Evolutionary conservation across 495 filamentous ascomycete genomes (phyloP), one percentile per base, ranked within the genome.

Genomic region (Aspergillus conjunctus): DNA sequence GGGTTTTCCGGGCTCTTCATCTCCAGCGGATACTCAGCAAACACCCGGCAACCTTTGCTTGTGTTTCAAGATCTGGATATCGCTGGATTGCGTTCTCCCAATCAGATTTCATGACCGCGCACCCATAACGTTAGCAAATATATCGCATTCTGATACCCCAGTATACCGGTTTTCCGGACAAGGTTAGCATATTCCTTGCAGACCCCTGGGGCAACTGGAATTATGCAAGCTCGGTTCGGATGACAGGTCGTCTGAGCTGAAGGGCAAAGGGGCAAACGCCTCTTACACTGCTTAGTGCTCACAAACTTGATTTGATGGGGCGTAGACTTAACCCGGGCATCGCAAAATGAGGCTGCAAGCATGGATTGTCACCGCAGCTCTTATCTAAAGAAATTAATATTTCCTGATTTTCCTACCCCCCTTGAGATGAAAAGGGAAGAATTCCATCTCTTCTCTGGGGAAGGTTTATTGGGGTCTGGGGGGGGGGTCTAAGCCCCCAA

Each of bases 291-390:
- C 48, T 30, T 7, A 15, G 18, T 45, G 17, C 20, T 18, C 20
- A 26, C 17, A 39, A 30, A 32, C 21, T 10, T 22, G 50, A 51
- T 18, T n/a, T 12, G 45, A 54, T 20, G 51, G 48, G 60, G 60
- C 60, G 54, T 31, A 45, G 44, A 50, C 30, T 33, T 18, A 54
- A 33, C 30, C 60, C 49, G 60, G 60, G 54, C 60, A 62, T 50
- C 14, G 37, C 18, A 22, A 48, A 33, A 53, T 57, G 59, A 62
- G 59, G 59, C 46, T 56, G 26, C 17, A 15, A n/a, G 46, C 59
- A 57, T 62, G 59, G 26, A 26, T 26, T 26, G 26, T 26, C 26
- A 26, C 26, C 26, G 26, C 26, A 26, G 26, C 26, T 26, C 26
- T 26, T 26, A 2, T 26, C 26, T 26, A 26, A 26, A 2, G 26